A percentile compares a stretch with the other conserved stretches of the same genome.
phyloP scores from a whole-genome alignment of 176 grass and related monocot species.

The Dendrocalamus sinicus region DNA sequence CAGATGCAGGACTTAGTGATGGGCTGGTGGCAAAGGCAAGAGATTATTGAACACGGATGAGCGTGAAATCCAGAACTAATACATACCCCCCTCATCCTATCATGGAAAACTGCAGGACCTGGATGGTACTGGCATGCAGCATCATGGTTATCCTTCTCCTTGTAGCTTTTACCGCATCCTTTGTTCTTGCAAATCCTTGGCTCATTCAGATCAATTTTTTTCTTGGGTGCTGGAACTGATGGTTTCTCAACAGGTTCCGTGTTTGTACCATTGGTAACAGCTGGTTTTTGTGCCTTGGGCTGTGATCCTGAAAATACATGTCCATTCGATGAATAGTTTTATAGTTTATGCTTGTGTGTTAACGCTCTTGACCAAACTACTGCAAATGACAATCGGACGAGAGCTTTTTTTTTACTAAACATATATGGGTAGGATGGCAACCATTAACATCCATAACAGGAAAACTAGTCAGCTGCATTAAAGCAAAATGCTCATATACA shows the following conservation, averaged over 20 bases:
- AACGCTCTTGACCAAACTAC: background rate
- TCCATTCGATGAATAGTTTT: background rate
- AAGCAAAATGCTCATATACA: background rate
- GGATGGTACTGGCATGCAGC: conserved; percentile 84
- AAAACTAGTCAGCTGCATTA: background rate
- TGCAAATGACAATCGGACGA: background rate
- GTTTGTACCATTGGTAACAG: conserved; percentile 17
- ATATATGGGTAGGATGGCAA: background rate
- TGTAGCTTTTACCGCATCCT: conserved; percentile 91
- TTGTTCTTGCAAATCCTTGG: conserved; percentile 80
- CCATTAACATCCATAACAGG: background rate
- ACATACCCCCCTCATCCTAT: conserved; percentile 85
- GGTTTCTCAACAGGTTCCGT: conserved; percentile 49
- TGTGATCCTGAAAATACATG: conserved; percentile 74
- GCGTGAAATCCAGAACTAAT: conserved; percentile 5
- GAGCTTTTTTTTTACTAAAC: background rate
- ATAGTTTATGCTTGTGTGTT: background rate
- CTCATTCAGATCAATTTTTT: conserved; percentile 81
- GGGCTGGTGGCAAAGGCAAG: background rate
- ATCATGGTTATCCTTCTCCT: conserved; percentile 98
- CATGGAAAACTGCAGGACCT: conserved; percentile 95
- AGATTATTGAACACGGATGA: background rate
- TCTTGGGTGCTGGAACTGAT: conserved; percentile 55
- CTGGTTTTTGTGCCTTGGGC: conserved; percentile 60
- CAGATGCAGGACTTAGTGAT: conserved; percentile 2